Percentiles rank a stretch among this genome's conserved stretches.
These are phyloP conservation scores for Lactifluus subvellereus DNA, from an alignment of 768 basidiomycete species.

Conservation along the genomic window DNA sequence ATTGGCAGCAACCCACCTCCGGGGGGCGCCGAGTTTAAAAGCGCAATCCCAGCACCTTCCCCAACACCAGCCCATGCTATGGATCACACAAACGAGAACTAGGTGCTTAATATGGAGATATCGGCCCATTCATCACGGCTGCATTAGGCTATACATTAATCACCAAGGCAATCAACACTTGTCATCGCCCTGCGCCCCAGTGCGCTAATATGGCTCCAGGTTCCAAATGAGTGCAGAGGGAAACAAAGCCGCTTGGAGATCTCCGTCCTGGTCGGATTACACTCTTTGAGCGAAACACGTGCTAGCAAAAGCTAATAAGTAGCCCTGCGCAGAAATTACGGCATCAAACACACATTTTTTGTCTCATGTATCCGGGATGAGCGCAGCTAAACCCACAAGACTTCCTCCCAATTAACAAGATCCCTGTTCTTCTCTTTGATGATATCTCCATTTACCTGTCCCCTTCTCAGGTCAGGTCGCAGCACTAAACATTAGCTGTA, in stretches of 20 bases:
- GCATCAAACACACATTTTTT: neutral
- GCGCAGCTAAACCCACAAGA: no score
- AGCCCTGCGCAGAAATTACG: no score
- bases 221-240: neutral
- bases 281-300: slow-evolving; percentile 4
- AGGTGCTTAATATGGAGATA: slow-evolving; percentile 4
- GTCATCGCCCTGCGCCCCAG: neutral
- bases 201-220: neutral
- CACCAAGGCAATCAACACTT: neutral
- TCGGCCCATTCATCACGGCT: neutral
- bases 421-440: no score
- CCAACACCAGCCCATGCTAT: neutral
- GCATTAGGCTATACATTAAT: neutral
- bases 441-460: no score
- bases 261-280: neutral
- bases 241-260: neutral
- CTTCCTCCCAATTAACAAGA: no score
- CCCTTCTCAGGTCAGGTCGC: no score
- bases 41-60: neutral
- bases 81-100: neutral
- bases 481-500: no score
- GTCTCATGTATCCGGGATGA: no score
- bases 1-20: neutral
- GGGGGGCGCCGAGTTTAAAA: neutral
- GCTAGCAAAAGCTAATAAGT: slow-evolving; percentile 3